Evolutionary conservation across 129 eudicot species (phyloP), one percentile per base, ranked within the genome.

Genomic region (Saussurea involucrata): DNA sequence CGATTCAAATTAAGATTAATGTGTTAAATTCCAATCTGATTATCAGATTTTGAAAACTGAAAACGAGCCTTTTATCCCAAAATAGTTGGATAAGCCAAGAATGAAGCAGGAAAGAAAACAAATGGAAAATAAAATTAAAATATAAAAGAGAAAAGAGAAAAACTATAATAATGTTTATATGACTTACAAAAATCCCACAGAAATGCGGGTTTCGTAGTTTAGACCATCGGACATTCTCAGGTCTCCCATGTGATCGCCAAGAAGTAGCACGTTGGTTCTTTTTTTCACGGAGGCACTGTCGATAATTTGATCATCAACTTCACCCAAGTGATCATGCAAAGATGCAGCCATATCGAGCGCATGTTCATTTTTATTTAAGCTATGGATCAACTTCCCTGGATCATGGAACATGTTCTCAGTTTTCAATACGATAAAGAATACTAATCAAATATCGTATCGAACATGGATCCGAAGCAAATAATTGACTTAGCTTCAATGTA

Each of bases 341-440:
- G 98, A 89, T 37, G 92, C 96, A 76, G 96, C 94, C 98, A 90
- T 92, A 83, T 92, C 98, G 77, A 92, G 92, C 55, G 96, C 93
- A 88, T 92, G 98, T 79, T 92, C 98, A 32, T 92, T 92, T 85
- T 92, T 92, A 77, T 92, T 92, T 46, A 92, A 78, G 78, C 89
- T 90, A 78, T 90, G 96, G 83, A 92, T 92, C 29, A 92, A 85
- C 75, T 92, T 92, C 73, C 98, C 98, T 90, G 88, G 24, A 74
- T 42, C 18, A 74, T 63, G 36, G 2, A 42, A 74, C 9, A 37
- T 17, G 12, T 60, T 34, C 0, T 11, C 15, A 60, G 11, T 58
- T 73, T 74, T 24, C 27, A 29, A 40, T 1, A 10, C 0, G 10
- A 40, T 37, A 57, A 57, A 73, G 63, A 34, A 40, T 37, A 11